Base-by-base conservation (phyloP, 2,329 filamentous ascomycete species). In the Talaromyces sp. region DNA sequence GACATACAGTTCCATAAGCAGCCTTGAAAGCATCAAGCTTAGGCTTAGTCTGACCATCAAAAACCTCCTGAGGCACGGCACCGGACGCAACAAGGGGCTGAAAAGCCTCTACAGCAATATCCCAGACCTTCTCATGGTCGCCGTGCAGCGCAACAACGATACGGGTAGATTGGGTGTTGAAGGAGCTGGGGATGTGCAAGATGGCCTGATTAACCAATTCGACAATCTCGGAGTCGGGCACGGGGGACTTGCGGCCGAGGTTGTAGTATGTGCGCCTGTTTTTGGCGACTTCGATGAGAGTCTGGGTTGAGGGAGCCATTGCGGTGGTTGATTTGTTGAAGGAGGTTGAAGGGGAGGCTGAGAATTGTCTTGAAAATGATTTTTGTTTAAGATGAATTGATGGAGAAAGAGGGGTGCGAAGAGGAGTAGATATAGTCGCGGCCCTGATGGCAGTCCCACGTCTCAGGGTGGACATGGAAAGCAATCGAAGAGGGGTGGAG, bases 71-170 rank as follows among this genome's bases (percentile, higher is more conserved):
- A 0, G 76, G 70, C 13, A 78, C 67, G 2, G 69, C 67, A 31
- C 76, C 83, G 3, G 79, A 83, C 34, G 90, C 87, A 27, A 95
- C 88, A 66, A 93, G 85, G 25, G 82, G 81, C 81, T 89, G 88
- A 66, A 94, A 83, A 62, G 85, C 80, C 31, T 89, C 86, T 67
- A 82, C 79, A 64, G 88, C 84, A 67, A 92, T 83, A 76, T 92
- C 89, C 94, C 93, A 97, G 71, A 96, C 87, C 81, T 91, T 90
- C 72, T 93, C 88, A 82, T 97, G 93, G 78, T 97, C 91, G 68
- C 85, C 86, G 73, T 90, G 89, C 73, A 95, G 84, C 63, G 97
- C 86, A 61, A 97, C 85, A 58, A 96, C 85, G 66, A 90, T 81
- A 67, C 93, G 89, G 70, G 91, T 90, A 70, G 88, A 88, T 83